Evolutionary conservation across 1,284 basidiomycete genomes (phyloP).

Genomic region (Ceraceosorus bombacis): DNA sequence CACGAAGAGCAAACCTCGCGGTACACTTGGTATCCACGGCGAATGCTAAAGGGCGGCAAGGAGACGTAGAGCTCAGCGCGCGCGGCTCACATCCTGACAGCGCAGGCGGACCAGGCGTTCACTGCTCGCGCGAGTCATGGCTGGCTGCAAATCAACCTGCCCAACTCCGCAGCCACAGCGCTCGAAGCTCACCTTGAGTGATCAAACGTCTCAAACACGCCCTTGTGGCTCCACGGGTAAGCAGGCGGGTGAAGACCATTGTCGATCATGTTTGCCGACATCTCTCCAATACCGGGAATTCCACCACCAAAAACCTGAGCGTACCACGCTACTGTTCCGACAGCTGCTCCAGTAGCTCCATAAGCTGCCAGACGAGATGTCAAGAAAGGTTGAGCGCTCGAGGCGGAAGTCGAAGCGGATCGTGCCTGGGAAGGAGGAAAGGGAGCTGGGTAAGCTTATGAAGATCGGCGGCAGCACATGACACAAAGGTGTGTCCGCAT

Average conservation of each 20-base stretch:
- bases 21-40: slow-evolving; percentile 97
- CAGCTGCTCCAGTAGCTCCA: slow-evolving; percentile 69
- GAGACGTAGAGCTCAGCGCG: too few relatives aligned
- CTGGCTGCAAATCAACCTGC: background rate
- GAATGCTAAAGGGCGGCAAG: slow-evolving; percentile 60
- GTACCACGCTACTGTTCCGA: slow-evolving; percentile 90
- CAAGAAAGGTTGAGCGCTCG: slow-evolving; percentile 48
- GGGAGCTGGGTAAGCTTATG: too few relatives aligned
- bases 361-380: slow-evolving; percentile 71
- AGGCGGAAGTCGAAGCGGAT: slow-evolving; percentile 27
- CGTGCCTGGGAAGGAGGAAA: slow-evolving; percentile 22
- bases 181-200: slow-evolving; percentile 57
- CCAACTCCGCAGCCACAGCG: background rate
- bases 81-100: background rate
- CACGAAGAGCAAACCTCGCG: slow-evolving; percentile 98
- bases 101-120: background rate
- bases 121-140: background rate
- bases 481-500: too few relatives aligned
- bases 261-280: slow-evolving; percentile 56
- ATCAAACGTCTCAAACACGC: slow-evolving; percentile 83
- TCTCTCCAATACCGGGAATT: slow-evolving; percentile 38
- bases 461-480: too few relatives aligned
- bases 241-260: slow-evolving; percentile 83
- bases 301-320: slow-evolving; percentile 77
- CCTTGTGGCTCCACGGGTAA: slow-evolving; percentile 88